Evolutionary conservation across 129 eudicot genomes (phyloP), one percentile per base, ranked within the genome.

Genomic region (Oenanthe sinensis): DNA sequence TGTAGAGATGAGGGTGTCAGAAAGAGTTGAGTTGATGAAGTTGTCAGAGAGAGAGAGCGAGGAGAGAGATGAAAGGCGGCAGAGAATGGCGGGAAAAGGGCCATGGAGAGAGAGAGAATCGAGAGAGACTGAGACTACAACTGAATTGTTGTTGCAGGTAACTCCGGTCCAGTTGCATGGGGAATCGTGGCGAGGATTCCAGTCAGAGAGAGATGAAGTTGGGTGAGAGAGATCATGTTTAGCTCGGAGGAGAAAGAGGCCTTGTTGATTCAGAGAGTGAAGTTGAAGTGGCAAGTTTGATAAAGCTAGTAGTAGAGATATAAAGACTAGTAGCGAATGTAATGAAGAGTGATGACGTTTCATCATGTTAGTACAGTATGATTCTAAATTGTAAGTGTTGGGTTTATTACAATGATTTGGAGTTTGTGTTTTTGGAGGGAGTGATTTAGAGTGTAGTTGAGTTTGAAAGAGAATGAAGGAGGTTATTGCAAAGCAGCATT

Each of bases 161-260:
- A 93, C 55, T 45, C 97, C 94, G 40, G 91, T 83, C 98, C 98
- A 90, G 84, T 83, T 87, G 82, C 98, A 90, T 4, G 98, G 98
- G 22, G 79, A 86, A 60, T 83, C 74, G 79, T 85, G 85, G 10
- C 68, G 47, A 52, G 48, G 71, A 81, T 89, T 87, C 98, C 98
- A 93, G 78, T 49, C 62, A 81, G 98, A 83, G 77, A 92, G 83
- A 39, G 75, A 16, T 17, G 76, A 80, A 78, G 81, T 42, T 1
- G 93, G 90, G 86, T 87, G 91, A 60, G 82, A 74, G 33, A 90
- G 87, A 68, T 85, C 71, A 71, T 60, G 83, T 71, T 80, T 90
- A 13, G 78, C 63, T 48, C 45, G 28, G 16, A 48, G 80, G n/a
- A 93, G 82, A 63, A 58, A 69, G 12, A 86, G 78, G 4, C 90